Conservation (phyloP, 1,139 yeast species). For the Lodderomyces elongisporus region DNA sequence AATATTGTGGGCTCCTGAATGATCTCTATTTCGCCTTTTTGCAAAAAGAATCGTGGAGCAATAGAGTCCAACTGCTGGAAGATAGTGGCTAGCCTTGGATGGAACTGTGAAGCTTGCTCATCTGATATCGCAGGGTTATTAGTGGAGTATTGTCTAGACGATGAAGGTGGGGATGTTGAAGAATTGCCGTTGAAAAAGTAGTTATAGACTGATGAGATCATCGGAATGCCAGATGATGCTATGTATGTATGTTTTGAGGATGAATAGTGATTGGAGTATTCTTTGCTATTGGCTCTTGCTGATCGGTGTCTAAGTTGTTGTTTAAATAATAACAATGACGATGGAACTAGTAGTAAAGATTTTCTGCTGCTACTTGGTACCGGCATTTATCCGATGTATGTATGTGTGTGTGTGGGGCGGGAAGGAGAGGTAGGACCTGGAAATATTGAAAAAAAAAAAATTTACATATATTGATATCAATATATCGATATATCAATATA, state of each 20-base stretch:
- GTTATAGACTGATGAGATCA: slow-evolving; percentile 8
- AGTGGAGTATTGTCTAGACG: slow-evolving; percentile 17
- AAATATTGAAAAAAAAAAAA: too few species aligned
- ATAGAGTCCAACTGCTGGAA: slow-evolving; percentile 56
- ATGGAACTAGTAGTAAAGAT: too few species aligned
- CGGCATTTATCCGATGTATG: too few species aligned
- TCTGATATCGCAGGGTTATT: slow-evolving; percentile 21
- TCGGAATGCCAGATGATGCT: slow-evolving; percentile 3
- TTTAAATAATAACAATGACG: too few species aligned
- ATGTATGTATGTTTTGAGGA: neutral
- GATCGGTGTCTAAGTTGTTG: too few species aligned
- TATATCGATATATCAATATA: too few species aligned
- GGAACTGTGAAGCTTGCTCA: slow-evolving; percentile 26
- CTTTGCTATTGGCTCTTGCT: neutral
- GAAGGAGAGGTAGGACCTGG: too few species aligned
- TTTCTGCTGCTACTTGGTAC: too few species aligned
- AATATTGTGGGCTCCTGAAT: slow-evolving; percentile 65
- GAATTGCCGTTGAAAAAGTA: slow-evolving; percentile 6
- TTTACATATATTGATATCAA: too few species aligned
- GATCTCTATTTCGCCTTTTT: slow-evolving; percentile 58
- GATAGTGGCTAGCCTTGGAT: slow-evolving; percentile 46
- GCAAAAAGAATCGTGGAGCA: slow-evolving; percentile 67
- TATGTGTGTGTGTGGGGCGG: too few species aligned
- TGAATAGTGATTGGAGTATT: neutral
- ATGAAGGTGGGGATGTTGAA: slow-evolving; percentile 1